Evolutionary conservation across 1,284 basidiomycete genomes (phyloP), one percentile per base, ranked within the genome.

Genomic region (Tilletiopsis washingtonensis): DNA sequence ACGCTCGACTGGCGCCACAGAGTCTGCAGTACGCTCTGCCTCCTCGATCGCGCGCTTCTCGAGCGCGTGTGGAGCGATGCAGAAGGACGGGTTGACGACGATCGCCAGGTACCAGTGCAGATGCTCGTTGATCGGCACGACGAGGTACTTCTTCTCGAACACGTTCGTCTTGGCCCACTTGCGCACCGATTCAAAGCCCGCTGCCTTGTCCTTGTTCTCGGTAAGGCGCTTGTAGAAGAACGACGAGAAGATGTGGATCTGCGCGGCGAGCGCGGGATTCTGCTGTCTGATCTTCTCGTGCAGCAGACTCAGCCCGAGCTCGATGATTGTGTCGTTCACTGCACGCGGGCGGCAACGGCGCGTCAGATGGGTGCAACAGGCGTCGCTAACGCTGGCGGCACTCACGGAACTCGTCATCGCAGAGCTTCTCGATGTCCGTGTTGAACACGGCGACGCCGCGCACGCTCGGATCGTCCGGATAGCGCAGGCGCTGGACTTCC

Each of bases 201-300:
- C 49, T 27, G 47, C 45, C 5, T 40, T 43, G 23, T 67, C 59
- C 15, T 57, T 38, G 21, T 46, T 82, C 56, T 80, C 80, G 53
- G 83, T 84, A n/a, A 98, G 76, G 69, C 91, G 91, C 75, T 91
- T 87, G 77, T 90, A 97, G 75, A 99, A 97, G 77, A 96, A 99
- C 0, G 91, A 91, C 71, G 84, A 97, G 78, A 98, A 97, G 5
- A 98, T 79, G 68, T 96, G 83, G 2, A 93, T 80, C 60, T 87
- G 79, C 5, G 84, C 80, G 2, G 82, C 85, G 11, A 88, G 75
- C 11, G 77, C 77, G 0, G 84, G 82, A 52, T 84, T 69, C 5
- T 24, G 64, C 72, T 24, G 23, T 5, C 60, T 54, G 23, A 64
- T 60, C 25, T 61, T 24, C 20, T 69, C 59, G 40, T 61, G 49